These are phyloP conservation scores for Fusarium tricinctum DNA, from an alignment of 2,329 filamentous ascomycete genomes.

Conservation along the genomic window DNA sequence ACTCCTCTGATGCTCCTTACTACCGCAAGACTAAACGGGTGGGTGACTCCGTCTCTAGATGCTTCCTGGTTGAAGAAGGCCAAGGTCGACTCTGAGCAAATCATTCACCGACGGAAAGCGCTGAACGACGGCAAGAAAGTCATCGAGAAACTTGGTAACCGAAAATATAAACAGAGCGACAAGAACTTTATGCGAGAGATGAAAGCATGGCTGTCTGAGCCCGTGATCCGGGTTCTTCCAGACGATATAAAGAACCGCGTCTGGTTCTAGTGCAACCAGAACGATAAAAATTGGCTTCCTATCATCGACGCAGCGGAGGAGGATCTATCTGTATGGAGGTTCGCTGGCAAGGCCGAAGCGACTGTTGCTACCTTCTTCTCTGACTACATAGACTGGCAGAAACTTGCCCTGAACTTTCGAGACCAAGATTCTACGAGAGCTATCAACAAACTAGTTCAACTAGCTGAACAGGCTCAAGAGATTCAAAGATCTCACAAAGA, in stretches of 20 bases:
- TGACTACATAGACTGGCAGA: background rate
- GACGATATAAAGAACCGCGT: conserved; percentile 19
- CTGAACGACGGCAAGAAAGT: background rate
- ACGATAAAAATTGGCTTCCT: conserved; percentile 12
- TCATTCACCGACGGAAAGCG: conserved; percentile 2
- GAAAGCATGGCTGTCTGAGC: conserved; percentile 7
- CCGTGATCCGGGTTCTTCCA: conserved; percentile 8
- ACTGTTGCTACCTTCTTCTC: background rate
- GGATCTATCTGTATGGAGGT: background rate
- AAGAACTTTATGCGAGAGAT: background rate
- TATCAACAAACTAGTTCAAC: conserved; percentile 11
- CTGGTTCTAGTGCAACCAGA: conserved; percentile 11
- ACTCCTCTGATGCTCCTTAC: conserved; percentile 3
- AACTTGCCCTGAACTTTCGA: conserved; percentile 6
- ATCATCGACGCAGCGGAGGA: background rate
- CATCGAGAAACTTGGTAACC: conserved; percentile 10
- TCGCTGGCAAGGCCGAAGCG: background rate
- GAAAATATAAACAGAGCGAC: conserved; percentile 12
- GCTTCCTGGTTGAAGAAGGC: conserved; percentile 8
- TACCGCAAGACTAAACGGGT: conserved; percentile 1
- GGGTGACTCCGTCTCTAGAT: background rate
- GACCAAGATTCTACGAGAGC: background rate
- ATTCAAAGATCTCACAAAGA: background rate
- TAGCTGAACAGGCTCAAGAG: background rate
- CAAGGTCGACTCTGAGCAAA: background rate